Conservation (phyloP, 768 basidiomycete species). For the Serendipita indica region DNA sequence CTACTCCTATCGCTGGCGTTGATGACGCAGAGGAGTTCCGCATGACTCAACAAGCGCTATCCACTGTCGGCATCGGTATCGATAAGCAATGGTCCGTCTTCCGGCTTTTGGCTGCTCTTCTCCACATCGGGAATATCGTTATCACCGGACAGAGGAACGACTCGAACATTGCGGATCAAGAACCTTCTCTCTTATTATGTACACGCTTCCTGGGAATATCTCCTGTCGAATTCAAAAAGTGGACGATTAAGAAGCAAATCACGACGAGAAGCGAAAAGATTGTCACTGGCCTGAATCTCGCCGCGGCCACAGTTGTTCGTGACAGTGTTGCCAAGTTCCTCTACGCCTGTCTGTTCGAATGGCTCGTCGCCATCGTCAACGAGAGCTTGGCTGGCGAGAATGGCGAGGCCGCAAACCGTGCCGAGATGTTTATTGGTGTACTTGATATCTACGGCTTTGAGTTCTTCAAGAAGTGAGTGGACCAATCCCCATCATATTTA, state of each 20-base stretch:
- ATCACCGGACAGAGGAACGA: constrained; percentile 70
- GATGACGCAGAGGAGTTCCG: constrained; percentile 96
- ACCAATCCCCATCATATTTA: neutral
- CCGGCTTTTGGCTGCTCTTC: constrained; percentile 75
- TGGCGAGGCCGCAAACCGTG: constrained; percentile 74
- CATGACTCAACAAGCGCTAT: constrained; percentile 83
- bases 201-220: constrained; percentile 85
- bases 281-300: constrained; percentile 65
- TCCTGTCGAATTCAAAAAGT: constrained; percentile 89
- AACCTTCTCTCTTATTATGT: constrained; percentile 62
- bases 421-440: constrained; percentile 98
- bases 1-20: constrained; percentile 78
- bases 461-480: constrained; percentile 79
- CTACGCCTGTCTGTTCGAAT: constrained; percentile 97
- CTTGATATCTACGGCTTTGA: constrained; percentile 97
- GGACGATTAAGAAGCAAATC: constrained; percentile 97
- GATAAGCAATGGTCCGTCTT: constrained; percentile 99
- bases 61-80: constrained; percentile 92
- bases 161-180: constrained; percentile 68
- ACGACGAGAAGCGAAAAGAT: constrained; percentile 92
- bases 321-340: constrained; percentile 98
- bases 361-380: constrained; percentile 94
- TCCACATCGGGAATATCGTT: constrained; percentile 97
- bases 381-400: constrained; percentile 93
- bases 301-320: constrained; percentile 84